A percentile compares a stretch with the other conserved stretches of the same genome.
Conservation (phyloP, 495 filamentous ascomycete species). For the Daldinia childiae region DNA sequence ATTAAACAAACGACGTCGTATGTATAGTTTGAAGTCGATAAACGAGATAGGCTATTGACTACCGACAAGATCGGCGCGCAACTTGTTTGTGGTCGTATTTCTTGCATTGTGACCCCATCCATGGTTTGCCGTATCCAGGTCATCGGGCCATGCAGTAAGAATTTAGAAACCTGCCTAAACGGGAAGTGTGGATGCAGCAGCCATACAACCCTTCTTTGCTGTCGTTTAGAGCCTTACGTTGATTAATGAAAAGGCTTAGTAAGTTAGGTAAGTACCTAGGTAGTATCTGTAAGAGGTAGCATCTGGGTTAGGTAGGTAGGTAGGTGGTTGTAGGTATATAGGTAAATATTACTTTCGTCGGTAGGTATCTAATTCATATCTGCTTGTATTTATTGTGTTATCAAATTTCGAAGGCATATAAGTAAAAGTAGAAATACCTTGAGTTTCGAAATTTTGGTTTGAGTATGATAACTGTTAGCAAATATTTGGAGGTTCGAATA, state of each 20-base stretch:
- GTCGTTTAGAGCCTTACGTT: neutral
- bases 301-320: too few relatives aligned
- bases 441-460: too few relatives aligned
- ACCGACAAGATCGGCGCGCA: neutral
- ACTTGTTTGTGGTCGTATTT: neutral
- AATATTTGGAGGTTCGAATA: too few relatives aligned
- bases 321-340: too few relatives aligned
- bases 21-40: neutral
- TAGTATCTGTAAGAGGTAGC: neutral
- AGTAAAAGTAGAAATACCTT: too few relatives aligned
- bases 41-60: neutral
- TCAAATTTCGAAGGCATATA: too few relatives aligned
- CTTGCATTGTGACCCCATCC: neutral
- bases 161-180: constrained; percentile 1
- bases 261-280: too few relatives aligned
- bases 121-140: neutral
- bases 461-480: too few relatives aligned
- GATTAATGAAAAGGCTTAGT: neutral
- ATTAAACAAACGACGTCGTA: neutral
- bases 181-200: neutral
- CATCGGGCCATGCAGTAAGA: constrained; percentile 5
- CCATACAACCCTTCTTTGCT: neutral
- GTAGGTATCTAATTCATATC: too few relatives aligned
- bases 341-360: too few relatives aligned
- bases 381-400: too few relatives aligned